Conservation (phyloP, 176 grass and related monocot species). For the Cenchrus purpureus region DNA sequence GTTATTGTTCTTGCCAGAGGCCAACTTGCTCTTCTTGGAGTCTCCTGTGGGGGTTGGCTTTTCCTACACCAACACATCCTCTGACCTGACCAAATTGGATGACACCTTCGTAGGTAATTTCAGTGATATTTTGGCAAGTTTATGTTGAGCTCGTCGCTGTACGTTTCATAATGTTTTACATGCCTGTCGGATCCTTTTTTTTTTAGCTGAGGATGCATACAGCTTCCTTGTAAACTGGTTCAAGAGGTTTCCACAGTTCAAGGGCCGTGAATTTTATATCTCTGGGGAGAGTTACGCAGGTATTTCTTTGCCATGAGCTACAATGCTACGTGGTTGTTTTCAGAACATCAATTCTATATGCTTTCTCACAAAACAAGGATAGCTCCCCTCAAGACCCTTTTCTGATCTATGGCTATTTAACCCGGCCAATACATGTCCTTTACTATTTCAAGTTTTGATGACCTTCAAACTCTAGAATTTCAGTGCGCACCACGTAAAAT, state of each 20-base stretch:
- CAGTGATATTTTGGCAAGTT: not conserved
- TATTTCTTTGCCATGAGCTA: slow-evolving; percentile 28
- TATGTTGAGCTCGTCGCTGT: not conserved
- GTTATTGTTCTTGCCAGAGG: slow-evolving; percentile 37
- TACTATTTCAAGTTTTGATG: too few relatives aligned
- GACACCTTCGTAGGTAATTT: slow-evolving; percentile 53
- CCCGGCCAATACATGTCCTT: too few relatives aligned
- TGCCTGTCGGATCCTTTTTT: not conserved
- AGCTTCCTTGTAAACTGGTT: slow-evolving; percentile 76
- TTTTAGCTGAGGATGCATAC: slow-evolving; percentile 74
- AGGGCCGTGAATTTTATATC: slow-evolving; percentile 65
- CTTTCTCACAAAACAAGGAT: not conserved
- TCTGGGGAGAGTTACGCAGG: slow-evolving; percentile 91
- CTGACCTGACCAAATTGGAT: slow-evolving; percentile 42
- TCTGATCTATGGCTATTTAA: not conserved
- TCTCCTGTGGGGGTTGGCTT: slow-evolving; percentile 52
- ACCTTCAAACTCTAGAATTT: not conserved
- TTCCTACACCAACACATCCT: slow-evolving; percentile 58
- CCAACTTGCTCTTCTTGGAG: slow-evolving; percentile 57
- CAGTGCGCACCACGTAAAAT: not conserved
- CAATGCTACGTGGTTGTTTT: not conserved
- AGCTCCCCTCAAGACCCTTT: not conserved
- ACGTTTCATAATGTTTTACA: not conserved
- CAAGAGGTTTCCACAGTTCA: slow-evolving; percentile 67
- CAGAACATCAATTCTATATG: not conserved